Evolutionary conservation across 1,139 yeast species (phyloP).

Genomic region (Casaregolazyma suthepensis): DNA sequence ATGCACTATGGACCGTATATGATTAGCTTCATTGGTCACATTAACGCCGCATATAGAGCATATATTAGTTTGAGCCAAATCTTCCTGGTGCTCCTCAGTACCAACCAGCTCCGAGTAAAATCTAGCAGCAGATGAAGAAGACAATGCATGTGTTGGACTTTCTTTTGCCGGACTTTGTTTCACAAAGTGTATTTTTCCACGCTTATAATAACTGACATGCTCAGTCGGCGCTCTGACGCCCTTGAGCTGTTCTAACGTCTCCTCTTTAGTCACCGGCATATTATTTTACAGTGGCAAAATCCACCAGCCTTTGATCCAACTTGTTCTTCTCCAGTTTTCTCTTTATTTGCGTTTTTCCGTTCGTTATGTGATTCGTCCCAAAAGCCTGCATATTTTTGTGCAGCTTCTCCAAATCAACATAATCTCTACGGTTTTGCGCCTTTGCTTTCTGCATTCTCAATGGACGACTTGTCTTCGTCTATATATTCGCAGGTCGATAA

Average conservation of each 20-base stretch:
- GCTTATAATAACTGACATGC: background rate
- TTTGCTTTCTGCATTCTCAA: background rate
- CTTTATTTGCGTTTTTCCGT: background rate
- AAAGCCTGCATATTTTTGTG: background rate
- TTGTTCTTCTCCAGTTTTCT: background rate
- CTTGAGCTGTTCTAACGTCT: background rate
- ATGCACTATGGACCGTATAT: constrained; percentile 16
- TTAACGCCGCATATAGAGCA: constrained; percentile 15
- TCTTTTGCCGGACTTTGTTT: background rate
- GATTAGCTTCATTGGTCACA: constrained; percentile 12
- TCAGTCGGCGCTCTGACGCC: background rate
- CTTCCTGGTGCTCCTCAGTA: background rate
- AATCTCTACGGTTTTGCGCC: background rate
- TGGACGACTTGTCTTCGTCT: constrained; percentile 19
- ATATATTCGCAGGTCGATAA: constrained; percentile 17
- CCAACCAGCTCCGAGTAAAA: background rate
- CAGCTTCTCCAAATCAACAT: background rate
- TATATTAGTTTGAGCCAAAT: background rate
- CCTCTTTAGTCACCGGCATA: background rate
- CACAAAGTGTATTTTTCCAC: background rate
- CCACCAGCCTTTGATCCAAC: background rate
- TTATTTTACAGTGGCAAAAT: background rate
- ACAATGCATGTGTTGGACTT: background rate
- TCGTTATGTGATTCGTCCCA: background rate
- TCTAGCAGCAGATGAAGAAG: background rate